phyloP scores from a whole-genome alignment of 148 eudicot genomes.

The Talinum fruticosum region DNA sequence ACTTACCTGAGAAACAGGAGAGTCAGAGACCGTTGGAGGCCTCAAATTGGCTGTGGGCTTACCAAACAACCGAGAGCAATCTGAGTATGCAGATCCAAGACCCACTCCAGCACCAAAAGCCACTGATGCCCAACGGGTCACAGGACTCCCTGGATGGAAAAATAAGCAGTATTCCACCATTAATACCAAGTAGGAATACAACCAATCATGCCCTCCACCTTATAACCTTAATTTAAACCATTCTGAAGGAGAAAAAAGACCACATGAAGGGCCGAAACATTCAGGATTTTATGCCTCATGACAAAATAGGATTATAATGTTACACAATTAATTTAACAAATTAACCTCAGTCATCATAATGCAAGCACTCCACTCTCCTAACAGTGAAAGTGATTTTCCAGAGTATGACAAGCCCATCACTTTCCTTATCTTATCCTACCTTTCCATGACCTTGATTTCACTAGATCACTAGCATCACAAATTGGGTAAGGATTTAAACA shows the following conservation, averaged over 20 bases:
- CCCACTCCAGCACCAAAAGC: conserved; percentile 93
- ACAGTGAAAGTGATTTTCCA: not conserved
- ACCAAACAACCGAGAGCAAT: conserved; percentile 62
- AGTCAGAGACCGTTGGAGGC: conserved; percentile 19
- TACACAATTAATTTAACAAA: not conserved
- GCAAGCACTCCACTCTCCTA: not conserved
- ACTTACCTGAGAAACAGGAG: conserved; percentile 42
- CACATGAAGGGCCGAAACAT: too few species aligned
- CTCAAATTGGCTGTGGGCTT: conserved; percentile 46
- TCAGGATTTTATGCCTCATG: too few species aligned
- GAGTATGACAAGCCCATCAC: not conserved
- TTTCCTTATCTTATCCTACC: not conserved
- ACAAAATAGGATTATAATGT: too few species aligned
- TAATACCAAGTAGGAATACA: not conserved
- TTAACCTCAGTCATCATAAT: not conserved
- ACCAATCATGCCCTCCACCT: not conserved
- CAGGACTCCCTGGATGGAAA: conserved; percentile 64
- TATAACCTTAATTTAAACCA: not conserved
- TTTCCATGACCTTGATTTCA: not conserved
- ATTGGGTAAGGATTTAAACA: not conserved
- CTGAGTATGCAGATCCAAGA: conserved; percentile 84
- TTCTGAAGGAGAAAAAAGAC: not conserved
- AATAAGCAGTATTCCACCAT: conserved; percentile 1
- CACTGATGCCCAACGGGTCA: conserved; percentile 83
- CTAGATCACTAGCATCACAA: not conserved